Base-by-base conservation (phyloP, 352 stramenopile genomes). In the Elongisporangium prolatum region DNA sequence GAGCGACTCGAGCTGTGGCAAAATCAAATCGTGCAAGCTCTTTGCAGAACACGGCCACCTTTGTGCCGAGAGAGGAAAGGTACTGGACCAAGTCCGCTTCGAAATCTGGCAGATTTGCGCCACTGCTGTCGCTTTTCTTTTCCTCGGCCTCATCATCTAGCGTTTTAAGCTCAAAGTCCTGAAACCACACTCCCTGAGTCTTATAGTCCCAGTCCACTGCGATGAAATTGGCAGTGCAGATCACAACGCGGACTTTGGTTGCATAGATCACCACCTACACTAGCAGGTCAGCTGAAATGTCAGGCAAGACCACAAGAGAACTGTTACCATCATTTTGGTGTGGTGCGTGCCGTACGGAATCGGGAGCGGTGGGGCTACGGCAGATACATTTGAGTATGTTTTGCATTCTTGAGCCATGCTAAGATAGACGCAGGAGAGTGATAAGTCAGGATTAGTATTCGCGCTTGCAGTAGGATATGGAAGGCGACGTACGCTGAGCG, bases 141-240 rank as follows among this genome's bases (percentile, higher is more conserved):
- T 73, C 66, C 1, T 72, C 54, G 1, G 64, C 63, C 56, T 58
- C 69, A 16, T 76, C 73, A 40, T 51, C 54, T 38, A 82, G 55
- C n/a, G 74, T 60, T 48, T 86, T 87, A 0, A 92, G 68, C 0
- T 67, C 72, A 64, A 96, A 96, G 51, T 95, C 85, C 59, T 96
- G 84, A 11, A 69, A 81, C 83, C 84, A 96, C 5, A 96, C 65
- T 7, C 80, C 87, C 56, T 96, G 84, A 4, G 82, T 95, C 69
- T 96, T 96, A 52, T 74, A 76, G 62, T 89, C 72, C 82, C 85
- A 93, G 61, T 96, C 87, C 25, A 71, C 74, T 0, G 78, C 57
- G 28, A 96, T 68, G 52, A 94, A 93, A 54, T 96, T 96, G 21
- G 87, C 87, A 2, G 87, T 95, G 67, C 88, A 93, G 47, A 96